A percentile compares a stretch with the other conserved stretches of the same genome.
phyloP scores from a whole-genome alignment of 2,329 filamentous ascomycete species.

The Pseudogymnoascus sp. region DNA sequence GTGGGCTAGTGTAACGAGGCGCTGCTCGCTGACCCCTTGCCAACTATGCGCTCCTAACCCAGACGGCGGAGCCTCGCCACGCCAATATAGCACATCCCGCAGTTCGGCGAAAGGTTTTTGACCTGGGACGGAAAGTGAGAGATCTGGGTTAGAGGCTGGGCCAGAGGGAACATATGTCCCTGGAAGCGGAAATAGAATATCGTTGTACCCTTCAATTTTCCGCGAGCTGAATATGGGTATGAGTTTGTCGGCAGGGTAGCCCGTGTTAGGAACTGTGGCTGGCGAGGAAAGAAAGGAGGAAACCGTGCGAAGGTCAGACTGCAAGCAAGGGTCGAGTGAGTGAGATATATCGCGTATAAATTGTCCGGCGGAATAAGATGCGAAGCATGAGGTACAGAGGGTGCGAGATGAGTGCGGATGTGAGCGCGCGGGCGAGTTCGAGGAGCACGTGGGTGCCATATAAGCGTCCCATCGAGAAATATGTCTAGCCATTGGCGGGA shows the following conservation, averaged over 20 bases:
- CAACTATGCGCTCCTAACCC: constrained; percentile 46
- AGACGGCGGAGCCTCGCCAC: constrained; percentile 39
- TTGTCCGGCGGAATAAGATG: constrained; percentile 28
- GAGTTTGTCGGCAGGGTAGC: constrained; percentile 36
- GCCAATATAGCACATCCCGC: constrained; percentile 45
- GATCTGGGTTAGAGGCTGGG: constrained; percentile 28
- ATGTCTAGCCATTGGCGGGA: neutral
- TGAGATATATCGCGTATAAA: constrained; percentile 19
- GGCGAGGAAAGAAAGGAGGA: constrained; percentile 46
- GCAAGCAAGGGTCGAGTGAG: constrained; percentile 43
- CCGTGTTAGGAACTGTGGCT: constrained; percentile 27
- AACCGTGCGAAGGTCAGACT: constrained; percentile 41
- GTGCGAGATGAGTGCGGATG: neutral
- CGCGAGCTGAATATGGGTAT: constrained; percentile 51
- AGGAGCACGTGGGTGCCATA: neutral
- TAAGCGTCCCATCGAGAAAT: constrained; percentile 5
- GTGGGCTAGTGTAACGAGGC: constrained; percentile 50
- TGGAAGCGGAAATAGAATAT: constrained; percentile 40
- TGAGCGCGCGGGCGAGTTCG: neutral
- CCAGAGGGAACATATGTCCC: constrained; percentile 37
- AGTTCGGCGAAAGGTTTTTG: constrained; percentile 32
- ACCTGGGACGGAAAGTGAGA: neutral
- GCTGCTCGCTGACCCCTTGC: constrained; percentile 52
- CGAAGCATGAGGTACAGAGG: neutral
- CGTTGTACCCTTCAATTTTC: constrained; percentile 46